Base-by-base conservation (phyloP, 2,329 filamentous ascomycete species). In the Penicillium paneum region DNA sequence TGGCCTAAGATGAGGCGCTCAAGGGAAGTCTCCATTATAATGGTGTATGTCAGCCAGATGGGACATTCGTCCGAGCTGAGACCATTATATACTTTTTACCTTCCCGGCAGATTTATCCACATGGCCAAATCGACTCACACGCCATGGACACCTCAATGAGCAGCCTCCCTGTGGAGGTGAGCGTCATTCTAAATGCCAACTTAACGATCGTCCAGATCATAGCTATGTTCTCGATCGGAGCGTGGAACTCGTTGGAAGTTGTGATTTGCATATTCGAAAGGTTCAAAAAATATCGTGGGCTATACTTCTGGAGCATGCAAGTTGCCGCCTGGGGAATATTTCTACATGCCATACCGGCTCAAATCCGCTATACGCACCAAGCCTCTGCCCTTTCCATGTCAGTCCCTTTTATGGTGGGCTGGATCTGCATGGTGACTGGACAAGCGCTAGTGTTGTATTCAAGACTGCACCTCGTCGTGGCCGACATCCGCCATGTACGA, bases 301-400 rank as follows among this genome's bases (percentile, higher is more conserved):
- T 79, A 1, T 80, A 79, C 61, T 80, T 79, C 61, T 79, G 74
- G 71, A 76, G 71, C 51, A 64, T 77, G 49, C 60, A 77, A 19
- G 55, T 71, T 11, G 69, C 75, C 2, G 71, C 73, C 8, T 62
- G 67, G 32, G 57, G 66, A 3, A 74, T 75, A 12, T 67, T 76
- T 28, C 52, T 72, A 5, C 67, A 70, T 8, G 56, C 70, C 2
- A 59, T 68, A 7, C 53, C 73, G 11, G 60, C 73, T 8, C 65
- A 52, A 3, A 11, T 59, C 6, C 38, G 41, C n/a, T 46, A 39
- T 19, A 38, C 51, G n/a, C 19, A 3, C 4, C 13, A 13, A 1
- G 45, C 44, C 8, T 38, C 57, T 2, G 19, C 28, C 10, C 2
- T 58, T 1, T 4, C 41, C 5, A 38, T 43, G 11, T 29, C 19